These are phyloP conservation scores for Aspergillus melleus DNA, from an alignment of 2,329 filamentous ascomycete genomes.

Conservation along the genomic window DNA sequence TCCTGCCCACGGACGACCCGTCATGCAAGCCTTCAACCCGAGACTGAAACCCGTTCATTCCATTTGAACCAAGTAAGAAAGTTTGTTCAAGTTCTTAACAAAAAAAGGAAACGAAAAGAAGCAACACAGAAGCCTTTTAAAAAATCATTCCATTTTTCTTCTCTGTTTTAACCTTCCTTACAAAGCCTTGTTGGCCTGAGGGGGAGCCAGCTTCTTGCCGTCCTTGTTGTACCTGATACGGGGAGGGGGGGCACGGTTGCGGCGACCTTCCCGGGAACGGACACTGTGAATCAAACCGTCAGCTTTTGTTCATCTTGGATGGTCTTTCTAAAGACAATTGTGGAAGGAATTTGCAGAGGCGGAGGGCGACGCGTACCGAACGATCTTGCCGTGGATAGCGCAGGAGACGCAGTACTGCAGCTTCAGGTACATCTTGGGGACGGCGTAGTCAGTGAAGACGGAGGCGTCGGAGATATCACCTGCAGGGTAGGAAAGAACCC, in stretches of 20 bases:
- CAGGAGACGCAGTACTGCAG: conserved; percentile 99
- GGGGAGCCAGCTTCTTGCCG: conserved; percentile 98
- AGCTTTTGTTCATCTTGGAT: conserved; percentile 10
- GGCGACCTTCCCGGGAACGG: conserved; percentile 92
- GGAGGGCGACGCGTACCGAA: conserved; percentile 73
- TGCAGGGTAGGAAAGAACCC: conserved; percentile 41
- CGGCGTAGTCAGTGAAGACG: conserved; percentile 98
- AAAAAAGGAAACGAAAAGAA: conserved; percentile 38
- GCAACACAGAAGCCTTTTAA: conserved; percentile 31
- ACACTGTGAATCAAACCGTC: conserved; percentile 63
- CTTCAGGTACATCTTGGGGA: conserved; percentile 99
- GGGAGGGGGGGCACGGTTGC: conserved; percentile 97
- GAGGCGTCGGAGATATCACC: conserved; percentile 99
- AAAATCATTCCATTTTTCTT: conserved; percentile 39
- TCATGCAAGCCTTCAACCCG: conserved; percentile 16
- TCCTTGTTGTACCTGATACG: conserved; percentile 99
- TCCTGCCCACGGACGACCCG: conserved; percentile 12
- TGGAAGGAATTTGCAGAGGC: background rate
- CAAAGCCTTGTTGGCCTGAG: conserved; percentile 68
- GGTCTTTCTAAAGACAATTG: background rate
- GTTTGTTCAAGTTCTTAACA: conserved; percentile 31
- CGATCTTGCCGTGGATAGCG: conserved; percentile 99
- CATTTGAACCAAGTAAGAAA: conserved; percentile 29
- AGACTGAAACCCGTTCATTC: conserved; percentile 28
- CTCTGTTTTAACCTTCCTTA: conserved; percentile 37